These are phyloP conservation scores for Ganoderma multipileum DNA, from an alignment of 1,284 basidiomycete genomes.

Conservation along the genomic window DNA sequence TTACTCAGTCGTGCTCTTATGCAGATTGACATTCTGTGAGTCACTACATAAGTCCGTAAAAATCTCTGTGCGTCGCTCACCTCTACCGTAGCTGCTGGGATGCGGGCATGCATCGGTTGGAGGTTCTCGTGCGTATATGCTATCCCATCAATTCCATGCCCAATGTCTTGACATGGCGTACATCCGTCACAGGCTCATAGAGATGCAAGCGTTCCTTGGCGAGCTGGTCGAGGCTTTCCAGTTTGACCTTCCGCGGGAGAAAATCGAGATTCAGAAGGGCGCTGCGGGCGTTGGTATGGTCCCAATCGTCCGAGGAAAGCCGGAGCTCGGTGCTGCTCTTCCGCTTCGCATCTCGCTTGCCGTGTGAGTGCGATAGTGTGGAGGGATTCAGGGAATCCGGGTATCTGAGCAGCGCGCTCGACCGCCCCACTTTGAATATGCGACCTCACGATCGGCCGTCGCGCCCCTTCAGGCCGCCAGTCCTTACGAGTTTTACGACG, in stretches of 20 bases:
- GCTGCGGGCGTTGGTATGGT: slow-evolving; percentile 45
- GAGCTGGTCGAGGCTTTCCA: slow-evolving; percentile 37
- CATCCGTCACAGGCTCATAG: slow-evolving; percentile 33
- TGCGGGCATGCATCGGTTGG: slow-evolving; percentile 44
- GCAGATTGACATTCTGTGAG: slow-evolving; percentile 28
- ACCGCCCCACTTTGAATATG: too few relatives aligned
- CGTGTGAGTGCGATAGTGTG: background rate
- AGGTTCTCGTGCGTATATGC: slow-evolving; percentile 40
- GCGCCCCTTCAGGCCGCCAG: too few relatives aligned
- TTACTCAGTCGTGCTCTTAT: background rate
- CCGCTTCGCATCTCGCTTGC: slow-evolving; percentile 21
- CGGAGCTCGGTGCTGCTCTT: slow-evolving; percentile 42
- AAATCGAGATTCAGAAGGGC: slow-evolving; percentile 46
- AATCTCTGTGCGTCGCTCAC: background rate
- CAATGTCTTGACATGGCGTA: background rate
- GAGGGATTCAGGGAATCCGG: too few relatives aligned
- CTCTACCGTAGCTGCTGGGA: slow-evolving; percentile 32
- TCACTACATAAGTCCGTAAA: background rate
- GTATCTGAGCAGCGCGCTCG: too few relatives aligned
- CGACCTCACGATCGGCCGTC: too few relatives aligned
- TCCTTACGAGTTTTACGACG: too few relatives aligned
- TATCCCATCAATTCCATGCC: background rate
- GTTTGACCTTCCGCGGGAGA: slow-evolving; percentile 39
- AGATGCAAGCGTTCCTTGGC: slow-evolving; percentile 36
- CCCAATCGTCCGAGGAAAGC: slow-evolving; percentile 53